Evolutionary conservation across 306 rosid species (phyloP), one percentile per base, ranked within the genome.

Genomic region (Pterocarpus macrocarpus): DNA sequence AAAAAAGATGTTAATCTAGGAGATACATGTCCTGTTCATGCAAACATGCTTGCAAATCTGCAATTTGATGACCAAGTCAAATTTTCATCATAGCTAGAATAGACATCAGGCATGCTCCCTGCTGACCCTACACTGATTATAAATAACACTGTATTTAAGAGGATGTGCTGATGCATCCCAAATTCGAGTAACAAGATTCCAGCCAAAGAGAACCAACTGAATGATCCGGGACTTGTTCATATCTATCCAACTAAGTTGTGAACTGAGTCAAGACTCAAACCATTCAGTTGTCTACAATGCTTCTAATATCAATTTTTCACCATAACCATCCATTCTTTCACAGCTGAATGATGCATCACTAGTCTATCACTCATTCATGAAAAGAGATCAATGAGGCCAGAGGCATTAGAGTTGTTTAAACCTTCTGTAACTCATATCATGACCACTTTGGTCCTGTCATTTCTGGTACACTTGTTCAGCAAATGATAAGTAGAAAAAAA

Each of bases 21-120:
- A 68, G 57, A 79, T 16, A 69, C 38, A 69, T 68, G 70, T 59
- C 50, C 73, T 50, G 64, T 63, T 45, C 49, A 68, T 4, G 13
- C 22, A 74, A 71, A 63, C 56, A 50, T 15, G 78, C 56, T 53
- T 9, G 41, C 33, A 61, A 79, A 63, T 33, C 71, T 64, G 66
- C 76, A 80, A 56, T 74, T 74, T 64, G 35, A 69, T 32, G 59
- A 11, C 65, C 76, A 80, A 75, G 57, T 69, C 67, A 85, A 75
- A 69, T 53, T 64, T 68, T 64, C 58, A 52, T 45, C 78, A 84
- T 69, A 34, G 73, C 56, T 73, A 73, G 35, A 36, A 59, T 64
- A 79, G 58, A 67, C 13, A 83, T 52, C 38, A 70, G 34, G 68
- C 53, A 77, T 63, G 74, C 61, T 69, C 41, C 71, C 22, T 75